phyloP scores from a whole-genome alignment of 441 rosid species.

The Eutrema salsugineum region DNA sequence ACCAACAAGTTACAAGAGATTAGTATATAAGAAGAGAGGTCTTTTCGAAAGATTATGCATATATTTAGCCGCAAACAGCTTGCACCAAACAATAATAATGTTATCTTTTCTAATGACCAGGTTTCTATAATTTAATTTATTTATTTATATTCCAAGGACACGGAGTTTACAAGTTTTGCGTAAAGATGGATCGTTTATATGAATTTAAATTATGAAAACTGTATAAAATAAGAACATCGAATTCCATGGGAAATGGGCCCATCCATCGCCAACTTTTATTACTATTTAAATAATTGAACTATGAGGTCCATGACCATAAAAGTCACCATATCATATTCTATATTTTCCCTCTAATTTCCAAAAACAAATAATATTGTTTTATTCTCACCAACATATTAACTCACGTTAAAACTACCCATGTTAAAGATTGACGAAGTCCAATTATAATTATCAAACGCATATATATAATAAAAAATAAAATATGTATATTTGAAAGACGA shows the following conservation, averaged over 20 bases:
- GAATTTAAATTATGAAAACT: background rate
- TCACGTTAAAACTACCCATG: conserved; percentile 2
- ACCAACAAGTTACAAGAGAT: background rate
- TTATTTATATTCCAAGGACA: conserved; percentile 19
- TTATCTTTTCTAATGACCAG: conserved; percentile 18
- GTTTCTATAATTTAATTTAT: background rate
- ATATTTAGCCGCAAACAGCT: conserved; percentile 28
- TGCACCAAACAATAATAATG: conserved; percentile 26
- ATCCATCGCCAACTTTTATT: conserved; percentile 25
- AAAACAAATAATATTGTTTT: background rate
- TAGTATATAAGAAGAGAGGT: conserved; percentile 1
- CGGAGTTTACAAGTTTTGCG: conserved; percentile 26
- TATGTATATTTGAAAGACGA: background rate
- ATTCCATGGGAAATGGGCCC: conserved; percentile 25
- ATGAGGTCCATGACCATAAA: conserved; percentile 25
- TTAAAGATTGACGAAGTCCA: background rate
- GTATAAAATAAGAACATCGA: conserved; percentile 18
- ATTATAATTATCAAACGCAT: background rate
- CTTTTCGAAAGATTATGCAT: conserved; percentile 1
- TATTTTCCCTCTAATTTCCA: background rate
- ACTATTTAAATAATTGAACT: conserved; percentile 20
- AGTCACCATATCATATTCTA: conserved; percentile 19
- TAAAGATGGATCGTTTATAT: conserved; percentile 11
- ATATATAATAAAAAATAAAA: background rate
- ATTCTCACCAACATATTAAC: conserved; percentile 28